Conservation (phyloP, 208 protist species). For the Leishmania arabica region DNA sequence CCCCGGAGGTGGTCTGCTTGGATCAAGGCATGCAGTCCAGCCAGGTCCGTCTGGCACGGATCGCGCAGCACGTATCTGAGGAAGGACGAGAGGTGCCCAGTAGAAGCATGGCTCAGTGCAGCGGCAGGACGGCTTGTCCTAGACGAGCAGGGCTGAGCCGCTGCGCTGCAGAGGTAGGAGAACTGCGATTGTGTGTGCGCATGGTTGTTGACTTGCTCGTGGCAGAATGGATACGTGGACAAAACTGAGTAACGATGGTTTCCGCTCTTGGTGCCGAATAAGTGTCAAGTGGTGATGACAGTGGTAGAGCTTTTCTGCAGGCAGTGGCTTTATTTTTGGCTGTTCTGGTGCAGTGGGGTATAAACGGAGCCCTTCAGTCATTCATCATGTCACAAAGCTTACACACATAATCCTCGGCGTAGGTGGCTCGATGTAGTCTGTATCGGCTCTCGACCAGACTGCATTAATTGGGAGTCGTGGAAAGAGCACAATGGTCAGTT, state of each 20-base stretch:
- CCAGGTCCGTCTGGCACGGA: background rate
- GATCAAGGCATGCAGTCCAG: background rate
- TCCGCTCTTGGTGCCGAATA: background rate
- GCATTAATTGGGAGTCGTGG: background rate
- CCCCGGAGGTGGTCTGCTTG: background rate
- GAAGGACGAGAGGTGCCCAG: background rate
- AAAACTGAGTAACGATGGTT: background rate
- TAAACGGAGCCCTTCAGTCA: background rate
- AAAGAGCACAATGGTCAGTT: background rate
- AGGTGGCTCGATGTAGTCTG: background rate
- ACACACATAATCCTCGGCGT: background rate
- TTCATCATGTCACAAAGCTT: background rate
- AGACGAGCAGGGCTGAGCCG: background rate
- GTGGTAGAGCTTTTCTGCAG: background rate
- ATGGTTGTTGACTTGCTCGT: background rate
- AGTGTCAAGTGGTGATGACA: background rate
- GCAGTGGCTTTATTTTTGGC: background rate
- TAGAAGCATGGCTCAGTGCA: background rate
- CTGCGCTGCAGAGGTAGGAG: background rate
- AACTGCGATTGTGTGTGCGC: background rate
- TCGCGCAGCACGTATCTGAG: background rate
- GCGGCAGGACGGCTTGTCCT: background rate
- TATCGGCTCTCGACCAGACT: background rate
- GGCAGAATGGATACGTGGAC: background rate
- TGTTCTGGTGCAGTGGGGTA: background rate